phyloP scores from a whole-genome alignment of 2,329 filamentous ascomycete genomes.

The Claviceps sp. region DNA sequence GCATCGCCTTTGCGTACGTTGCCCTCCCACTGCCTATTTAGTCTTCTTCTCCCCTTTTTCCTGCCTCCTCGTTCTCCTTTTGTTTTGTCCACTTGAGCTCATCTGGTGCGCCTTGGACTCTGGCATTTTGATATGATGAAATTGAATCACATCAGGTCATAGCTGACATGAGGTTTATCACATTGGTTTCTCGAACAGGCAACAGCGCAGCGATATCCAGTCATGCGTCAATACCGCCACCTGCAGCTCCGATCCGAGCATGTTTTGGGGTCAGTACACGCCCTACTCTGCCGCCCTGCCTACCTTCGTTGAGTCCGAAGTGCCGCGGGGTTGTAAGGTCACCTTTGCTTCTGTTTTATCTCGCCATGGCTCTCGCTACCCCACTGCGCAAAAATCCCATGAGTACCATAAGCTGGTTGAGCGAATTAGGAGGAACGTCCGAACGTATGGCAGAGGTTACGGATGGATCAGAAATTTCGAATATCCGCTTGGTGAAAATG shows the following conservation, averaged over 20 bases:
- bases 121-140: not conserved
- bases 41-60: not conserved
- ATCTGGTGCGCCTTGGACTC: too few relatives aligned
- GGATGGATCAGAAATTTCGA: conserved; percentile 59
- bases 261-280: conserved; percentile 77
- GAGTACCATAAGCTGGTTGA: conserved; percentile 51
- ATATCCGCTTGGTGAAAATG: conserved; percentile 57
- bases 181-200: not conserved
- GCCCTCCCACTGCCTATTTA: not conserved
- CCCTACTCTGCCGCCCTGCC: conserved; percentile 69
- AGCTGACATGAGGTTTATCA: not conserved
- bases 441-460: conserved; percentile 47
- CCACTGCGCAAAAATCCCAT: conserved; percentile 53
- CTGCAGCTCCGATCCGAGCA: conserved; percentile 49
- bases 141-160: not conserved
- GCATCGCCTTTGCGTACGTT: conserved; percentile 10
- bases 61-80: not conserved
- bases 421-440: conserved; percentile 45
- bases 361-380: conserved; percentile 73
- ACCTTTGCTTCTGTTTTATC: conserved; percentile 74
- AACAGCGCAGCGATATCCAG: conserved; percentile 4
- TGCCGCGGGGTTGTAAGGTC: conserved; percentile 54
- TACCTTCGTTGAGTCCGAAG: conserved; percentile 36
- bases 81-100: too few relatives aligned
- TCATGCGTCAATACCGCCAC: conserved; percentile 1